Percentiles rank a stretch among this genome's conserved stretches.
phyloP scores from a whole-genome alignment of 75 land plant genomes.

The Picea glauca region DNA sequence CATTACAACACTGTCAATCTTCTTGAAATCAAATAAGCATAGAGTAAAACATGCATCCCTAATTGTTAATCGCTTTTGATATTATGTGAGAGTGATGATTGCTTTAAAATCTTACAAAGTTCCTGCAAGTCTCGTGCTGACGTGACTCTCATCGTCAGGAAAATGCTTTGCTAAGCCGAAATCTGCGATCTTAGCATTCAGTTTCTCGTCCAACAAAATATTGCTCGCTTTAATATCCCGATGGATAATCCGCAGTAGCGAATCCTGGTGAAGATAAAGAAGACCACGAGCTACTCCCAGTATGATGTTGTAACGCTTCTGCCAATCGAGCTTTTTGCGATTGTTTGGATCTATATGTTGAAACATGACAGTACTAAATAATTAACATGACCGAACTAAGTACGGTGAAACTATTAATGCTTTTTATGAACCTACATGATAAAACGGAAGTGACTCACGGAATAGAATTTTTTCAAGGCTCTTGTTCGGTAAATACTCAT shows the following conservation, averaged over 20 bases:
- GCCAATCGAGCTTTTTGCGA: not conserved
- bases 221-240: conserved; percentile 63
- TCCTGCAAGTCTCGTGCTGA: conserved; percentile 32
- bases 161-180: conserved; percentile 47
- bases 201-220: conserved; percentile 33
- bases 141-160: conserved; percentile 16
- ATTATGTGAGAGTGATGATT: no score
- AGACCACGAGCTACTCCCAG: conserved; percentile 41
- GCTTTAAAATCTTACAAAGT: not conserved
- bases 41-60: no score
- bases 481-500: no score
- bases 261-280: conserved; percentile 42
- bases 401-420: no score
- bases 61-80: no score
- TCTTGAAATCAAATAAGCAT: no score
- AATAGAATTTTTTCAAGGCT: no score
- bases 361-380: no score
- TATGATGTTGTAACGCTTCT: conserved; percentile 19
- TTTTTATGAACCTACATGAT: no score
- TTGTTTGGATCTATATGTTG: conserved; percentile 5
- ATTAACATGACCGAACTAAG: no score
- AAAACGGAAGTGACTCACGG: no score
- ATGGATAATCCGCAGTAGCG: conserved; percentile 49
- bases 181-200: conserved; percentile 51
- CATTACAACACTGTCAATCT: no score